Conservation (phyloP, 75 land plant species). For the Picea sitchensis region DNA sequence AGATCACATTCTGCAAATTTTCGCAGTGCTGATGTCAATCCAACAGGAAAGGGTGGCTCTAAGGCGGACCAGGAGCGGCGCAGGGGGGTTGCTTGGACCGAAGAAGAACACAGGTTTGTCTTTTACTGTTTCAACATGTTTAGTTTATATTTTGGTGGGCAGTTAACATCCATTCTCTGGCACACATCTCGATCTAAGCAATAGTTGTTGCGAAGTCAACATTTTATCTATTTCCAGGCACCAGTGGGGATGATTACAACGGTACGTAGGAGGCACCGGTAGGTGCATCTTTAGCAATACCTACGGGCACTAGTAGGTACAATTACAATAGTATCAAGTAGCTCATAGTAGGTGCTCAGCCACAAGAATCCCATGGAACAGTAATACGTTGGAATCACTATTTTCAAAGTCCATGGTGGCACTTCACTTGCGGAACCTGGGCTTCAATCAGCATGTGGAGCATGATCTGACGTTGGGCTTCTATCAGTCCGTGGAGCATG, state of each 20-base stretch:
- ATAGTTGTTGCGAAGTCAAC: no score
- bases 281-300: no score
- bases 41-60: slow-evolving; percentile 22
- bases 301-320: no score
- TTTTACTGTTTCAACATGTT: background rate
- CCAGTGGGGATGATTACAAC: no score
- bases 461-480: background rate
- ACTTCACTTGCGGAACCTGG: background rate
- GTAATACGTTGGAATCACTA: background rate
- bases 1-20: slow-evolving; percentile 16
- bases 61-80: slow-evolving; percentile 72
- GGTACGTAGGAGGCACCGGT: no score
- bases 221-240: no score
- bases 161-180: background rate
- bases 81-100: slow-evolving; percentile 87
- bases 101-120: slow-evolving; percentile 79
- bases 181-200: background rate
- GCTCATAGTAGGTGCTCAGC: no score
- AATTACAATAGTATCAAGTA: no score
- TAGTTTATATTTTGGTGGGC: slow-evolving; percentile 6
- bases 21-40: slow-evolving; percentile 20
- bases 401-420: background rate
- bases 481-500: no score
- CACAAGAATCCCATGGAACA: no score
- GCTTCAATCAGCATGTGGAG: background rate